These are phyloP conservation scores for Coix lacrymajobi DNA, from an alignment of 176 grass and related monocot genomes.

Conservation along the genomic window DNA sequence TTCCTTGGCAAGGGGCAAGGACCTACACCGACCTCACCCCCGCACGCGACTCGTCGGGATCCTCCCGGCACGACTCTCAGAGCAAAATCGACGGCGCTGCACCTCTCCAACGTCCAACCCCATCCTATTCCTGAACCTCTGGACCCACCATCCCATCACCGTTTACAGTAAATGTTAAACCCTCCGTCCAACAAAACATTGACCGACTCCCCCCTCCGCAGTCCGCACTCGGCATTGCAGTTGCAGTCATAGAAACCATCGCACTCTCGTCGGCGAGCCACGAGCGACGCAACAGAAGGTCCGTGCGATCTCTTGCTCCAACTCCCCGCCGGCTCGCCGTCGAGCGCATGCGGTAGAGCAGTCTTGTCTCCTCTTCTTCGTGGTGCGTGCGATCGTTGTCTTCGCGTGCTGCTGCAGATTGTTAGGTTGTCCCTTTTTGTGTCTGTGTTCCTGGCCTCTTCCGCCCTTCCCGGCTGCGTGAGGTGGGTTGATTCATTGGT, in stretches of 20 bases:
- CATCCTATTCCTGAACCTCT: background rate
- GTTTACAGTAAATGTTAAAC: too few species aligned
- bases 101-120: background rate
- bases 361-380: background rate
- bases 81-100: background rate
- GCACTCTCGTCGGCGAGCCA: background rate
- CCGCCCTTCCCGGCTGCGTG: background rate
- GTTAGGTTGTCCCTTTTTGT: background rate
- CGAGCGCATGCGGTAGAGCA: background rate
- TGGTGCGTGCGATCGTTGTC: background rate
- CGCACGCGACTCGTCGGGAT: background rate
- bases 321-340: background rate
- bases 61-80: background rate
- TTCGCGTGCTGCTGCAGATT: background rate
- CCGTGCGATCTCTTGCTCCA: background rate
- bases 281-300: background rate
- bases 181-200: slow-evolving; percentile 42
- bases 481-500: background rate
- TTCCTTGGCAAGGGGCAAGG: too few species aligned
- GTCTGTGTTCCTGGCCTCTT: background rate
- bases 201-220: background rate
- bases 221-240: too few species aligned
- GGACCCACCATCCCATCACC: slow-evolving; percentile 7
- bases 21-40: background rate
- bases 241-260: background rate